Evolutionary conservation across 257 asterid genomes (phyloP), one percentile per base, ranked within the genome.

Genomic region (Fraxinus cuspidata): DNA sequence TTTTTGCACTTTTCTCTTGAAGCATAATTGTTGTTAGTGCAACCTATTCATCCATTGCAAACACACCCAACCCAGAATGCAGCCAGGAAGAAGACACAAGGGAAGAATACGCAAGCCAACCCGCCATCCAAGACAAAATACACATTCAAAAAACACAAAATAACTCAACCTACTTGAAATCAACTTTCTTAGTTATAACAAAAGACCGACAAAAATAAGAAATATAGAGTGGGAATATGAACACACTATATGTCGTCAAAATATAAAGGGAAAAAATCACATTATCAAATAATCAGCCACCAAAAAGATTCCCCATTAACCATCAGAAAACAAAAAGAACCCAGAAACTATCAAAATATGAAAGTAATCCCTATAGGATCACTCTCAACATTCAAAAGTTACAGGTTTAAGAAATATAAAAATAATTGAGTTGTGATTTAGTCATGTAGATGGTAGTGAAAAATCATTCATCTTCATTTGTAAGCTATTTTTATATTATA

Each of bases 1-100:
- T 94, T 94, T 88, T 94, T 94, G 98, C 98, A 94, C 88, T 84
- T 92, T 77, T 92, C 97, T 90, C 97, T 85, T 81, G 97, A 94
- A 60, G 98, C 97, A 92, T 94, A 92, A 90, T 92, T 94, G 98
- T 94, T 92, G 97, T 92, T 94, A 94, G 98, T 92, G 97, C 97
- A 90, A 82, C 97, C 97, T 92, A 92, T 86, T 82, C 90, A 83
- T 83, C 96, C 97, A 92, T 85, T 82, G 90, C 90, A 84, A 85
- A 92, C 92, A 89, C 92, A 89, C 90, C 78, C 90, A 81, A 88
- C 90, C 87, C 94, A 88, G 77, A 91, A 86, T 65, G 90, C 90
- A 90, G 86, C 96, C 96, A 90, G 76, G 90, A 87, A 90, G 94
- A 83, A 82, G 89, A 89, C 77, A 89, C 88, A 89, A 78, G 85